Evolutionary conservation across 768 basidiomycete species (phyloP).

Genomic region (Mycena haematopus): DNA sequence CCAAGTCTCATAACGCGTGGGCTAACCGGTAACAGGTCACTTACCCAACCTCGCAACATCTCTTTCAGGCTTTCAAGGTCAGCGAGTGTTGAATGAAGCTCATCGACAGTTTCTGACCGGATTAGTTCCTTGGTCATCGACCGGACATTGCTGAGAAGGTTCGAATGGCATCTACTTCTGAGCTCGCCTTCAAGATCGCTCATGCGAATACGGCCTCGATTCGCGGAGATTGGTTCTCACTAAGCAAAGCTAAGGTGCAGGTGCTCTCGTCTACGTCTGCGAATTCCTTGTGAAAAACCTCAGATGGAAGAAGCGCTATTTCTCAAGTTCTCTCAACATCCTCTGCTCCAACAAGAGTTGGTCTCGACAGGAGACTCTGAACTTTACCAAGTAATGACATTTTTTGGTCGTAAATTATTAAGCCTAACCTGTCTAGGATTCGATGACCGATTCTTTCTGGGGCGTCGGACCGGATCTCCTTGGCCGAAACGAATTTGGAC

Average conservation of each 20-base stretch:
- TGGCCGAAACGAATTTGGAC: conserved; percentile 55
- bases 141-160: conserved; percentile 54
- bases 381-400: conserved; percentile 51
- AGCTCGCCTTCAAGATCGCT: conserved; percentile 49
- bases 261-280: not conserved
- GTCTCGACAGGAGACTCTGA: conserved; percentile 53
- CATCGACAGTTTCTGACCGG: not conserved
- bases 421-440: conserved; percentile 38
- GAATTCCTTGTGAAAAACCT: not conserved
- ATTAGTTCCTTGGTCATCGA: conserved; percentile 48
- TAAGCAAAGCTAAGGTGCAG: conserved; percentile 53
- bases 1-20: not conserved
- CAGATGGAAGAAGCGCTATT: conserved; percentile 57
- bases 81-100: not conserved
- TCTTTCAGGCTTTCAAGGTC: conserved; percentile 55
- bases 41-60: conserved; percentile 55
- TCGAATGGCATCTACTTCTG: conserved; percentile 46
- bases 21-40: not conserved
- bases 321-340: conserved; percentile 62
- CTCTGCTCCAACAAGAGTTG: conserved; percentile 46
- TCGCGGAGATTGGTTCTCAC: conserved; percentile 54
- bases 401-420: not conserved
- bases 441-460: conserved; percentile 54
- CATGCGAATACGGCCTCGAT: conserved; percentile 44
- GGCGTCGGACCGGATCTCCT: conserved; percentile 48